These are phyloP conservation scores for Aspergillus indologenus DNA, from an alignment of 495 filamentous ascomycete species.

Conservation along the genomic window DNA sequence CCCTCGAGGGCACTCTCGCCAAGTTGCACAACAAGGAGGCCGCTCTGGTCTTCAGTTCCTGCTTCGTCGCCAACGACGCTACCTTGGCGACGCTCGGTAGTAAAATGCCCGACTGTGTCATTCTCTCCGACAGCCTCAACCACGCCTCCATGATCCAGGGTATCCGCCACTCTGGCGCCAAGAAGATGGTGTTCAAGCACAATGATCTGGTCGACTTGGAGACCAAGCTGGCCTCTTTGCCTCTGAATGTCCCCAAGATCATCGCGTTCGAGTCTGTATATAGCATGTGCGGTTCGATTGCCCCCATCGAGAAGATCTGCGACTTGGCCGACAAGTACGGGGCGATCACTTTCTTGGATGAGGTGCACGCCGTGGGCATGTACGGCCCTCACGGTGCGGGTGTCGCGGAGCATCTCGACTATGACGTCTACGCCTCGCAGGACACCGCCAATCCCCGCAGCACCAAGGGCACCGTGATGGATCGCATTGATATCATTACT, in stretches of 20 bases:
- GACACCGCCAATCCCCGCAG: slow-evolving; percentile 60
- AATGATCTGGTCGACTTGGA: slow-evolving; percentile 91
- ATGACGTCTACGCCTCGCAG: slow-evolving; percentile 56
- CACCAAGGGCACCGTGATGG: slow-evolving; percentile 80
- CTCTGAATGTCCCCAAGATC: slow-evolving; percentile 83
- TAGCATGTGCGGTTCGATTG: slow-evolving; percentile 97
- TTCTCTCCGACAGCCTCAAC: slow-evolving; percentile 91
- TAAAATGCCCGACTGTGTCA: slow-evolving; percentile 94
- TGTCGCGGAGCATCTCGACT: slow-evolving; percentile 96
- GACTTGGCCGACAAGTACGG: slow-evolving; percentile 97
- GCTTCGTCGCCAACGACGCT: slow-evolving; percentile 97
- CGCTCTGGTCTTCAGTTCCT: slow-evolving; percentile 91
- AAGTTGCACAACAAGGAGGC: slow-evolving; percentile 89
- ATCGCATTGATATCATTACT: slow-evolving; percentile 95
- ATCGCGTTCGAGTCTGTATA: slow-evolving; percentile 99
- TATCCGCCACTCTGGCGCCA: slow-evolving; percentile 92
- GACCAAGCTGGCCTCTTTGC: slow-evolving; percentile 82
- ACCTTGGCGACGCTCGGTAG: slow-evolving; percentile 93
- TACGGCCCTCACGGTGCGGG: slow-evolving; percentile 95
- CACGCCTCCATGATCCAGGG: slow-evolving; percentile 99
- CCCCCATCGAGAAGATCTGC: slow-evolving; percentile 91
- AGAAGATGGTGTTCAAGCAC: slow-evolving; percentile 98
- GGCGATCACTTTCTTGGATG: slow-evolving; percentile 94
- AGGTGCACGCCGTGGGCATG: slow-evolving; percentile 99
- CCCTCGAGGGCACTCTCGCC: slow-evolving; percentile 77